These are phyloP conservation scores for Aspergillus sp. DNA, from an alignment of 2,329 filamentous ascomycete genomes.

Conservation along the genomic window DNA sequence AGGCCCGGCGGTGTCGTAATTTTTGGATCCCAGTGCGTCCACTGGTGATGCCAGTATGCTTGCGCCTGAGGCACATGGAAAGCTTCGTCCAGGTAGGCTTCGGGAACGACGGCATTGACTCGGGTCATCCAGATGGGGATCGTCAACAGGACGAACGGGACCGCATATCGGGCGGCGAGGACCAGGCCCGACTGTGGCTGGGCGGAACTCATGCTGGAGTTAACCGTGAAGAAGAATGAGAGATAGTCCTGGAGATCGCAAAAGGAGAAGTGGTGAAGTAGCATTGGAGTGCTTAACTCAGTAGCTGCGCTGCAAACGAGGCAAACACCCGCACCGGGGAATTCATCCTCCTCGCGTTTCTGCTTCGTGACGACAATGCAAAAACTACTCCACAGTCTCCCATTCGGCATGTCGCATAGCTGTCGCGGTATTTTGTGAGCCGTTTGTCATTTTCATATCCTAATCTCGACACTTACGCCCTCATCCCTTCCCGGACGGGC, in stretches of 20 bases:
- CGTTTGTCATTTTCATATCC: not conserved
- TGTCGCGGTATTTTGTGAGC: conserved; percentile 6
- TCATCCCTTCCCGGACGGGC: conserved; percentile 8
- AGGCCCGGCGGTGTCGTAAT: conserved; percentile 94
- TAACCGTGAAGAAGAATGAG: conserved; percentile 1
- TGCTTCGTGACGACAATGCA: not conserved
- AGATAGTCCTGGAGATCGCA: not conserved
- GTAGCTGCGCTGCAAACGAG: conserved; percentile 26
- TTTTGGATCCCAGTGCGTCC: conserved; percentile 85
- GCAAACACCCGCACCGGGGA: conserved; percentile 26
- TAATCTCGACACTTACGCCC: not conserved
- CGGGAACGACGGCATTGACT: conserved; percentile 50
- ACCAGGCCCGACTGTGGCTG: conserved; percentile 30
- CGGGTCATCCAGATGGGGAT: conserved; percentile 41
- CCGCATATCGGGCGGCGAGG: conserved; percentile 35
- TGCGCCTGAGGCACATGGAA: conserved; percentile 84
- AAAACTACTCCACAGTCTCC: not conserved
- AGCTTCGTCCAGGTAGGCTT: conserved; percentile 57
- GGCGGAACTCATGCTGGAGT: conserved; percentile 27
- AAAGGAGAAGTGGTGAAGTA: not conserved
- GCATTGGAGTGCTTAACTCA: too few relatives aligned
- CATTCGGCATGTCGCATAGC: not conserved
- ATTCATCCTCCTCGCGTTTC: conserved; percentile 1
- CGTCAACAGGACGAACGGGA: conserved; percentile 33
- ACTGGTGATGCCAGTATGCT: conserved; percentile 74